Evolutionary conservation across 2,329 filamentous ascomycete genomes (phyloP), one percentile per base, ranked within the genome.

Genomic region (Tympanopsis confertula): DNA sequence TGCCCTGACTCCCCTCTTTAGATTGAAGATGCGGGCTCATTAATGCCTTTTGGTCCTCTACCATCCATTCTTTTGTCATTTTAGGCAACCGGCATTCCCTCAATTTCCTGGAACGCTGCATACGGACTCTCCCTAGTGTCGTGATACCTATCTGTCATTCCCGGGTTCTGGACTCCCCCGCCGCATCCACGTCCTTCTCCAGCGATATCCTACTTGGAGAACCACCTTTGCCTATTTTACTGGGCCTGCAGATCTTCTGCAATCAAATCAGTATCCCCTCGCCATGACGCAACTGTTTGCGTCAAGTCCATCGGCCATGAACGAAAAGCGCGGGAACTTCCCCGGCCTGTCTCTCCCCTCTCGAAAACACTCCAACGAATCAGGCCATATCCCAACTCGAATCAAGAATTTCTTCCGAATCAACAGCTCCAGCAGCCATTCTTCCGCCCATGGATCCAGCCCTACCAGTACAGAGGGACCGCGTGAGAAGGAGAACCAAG

Each of bases 351-450:
- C 61, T 22, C 55, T 65, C 35, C 51, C 58, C 12, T 57, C 60
- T 36, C 63, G 59, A 48, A 65, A 65, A 46, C 59, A 64, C 40
- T 50, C 55, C 36, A 55, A 56, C 44, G 57, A 61, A 20, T 55
- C 55, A 3, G 63, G 61, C 57, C 76, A 78, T 54, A 78, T 82
- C 52, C 77, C 75, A 46, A 75, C 80, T 56, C 78, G 76, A 53
- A 57, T 82, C 48, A 79, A 76, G 64, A 81, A 74, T 57, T 81
- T 82, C 65, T 82, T 82, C 59, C 75, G 76, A 50, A 80, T 82
- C 56, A 81, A 71, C 54, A 70, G 59, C 50, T 56, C 59, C 40
- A 56, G 56, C 35, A 61, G 47, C 28, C 40, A 54, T 54, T 45
- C 50, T 7, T 13, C 30, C 7, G 10, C 30, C 10, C 15, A 10